Base-by-base conservation (phyloP, 2,329 filamentous ascomycete species). In the Erysiphe pulchra region DNA sequence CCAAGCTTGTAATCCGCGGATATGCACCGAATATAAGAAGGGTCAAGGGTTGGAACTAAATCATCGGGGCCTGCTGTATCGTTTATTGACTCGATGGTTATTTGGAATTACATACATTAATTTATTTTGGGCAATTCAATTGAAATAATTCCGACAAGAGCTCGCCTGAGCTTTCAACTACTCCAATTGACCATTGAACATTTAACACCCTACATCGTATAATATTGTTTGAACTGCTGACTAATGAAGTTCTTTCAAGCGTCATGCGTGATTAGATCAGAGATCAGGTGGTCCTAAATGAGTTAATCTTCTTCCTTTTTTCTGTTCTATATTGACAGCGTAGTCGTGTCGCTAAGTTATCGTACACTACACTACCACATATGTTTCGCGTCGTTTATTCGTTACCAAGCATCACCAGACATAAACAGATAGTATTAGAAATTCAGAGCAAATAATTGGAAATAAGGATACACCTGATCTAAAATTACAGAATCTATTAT, bases 241-340 rank as follows among this genome's bases (percentile, higher is more conserved):
- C 20, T 46, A 3, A 46, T 20, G 30, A 48, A 48, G 28, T 46
- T 48, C 30, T 43, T 44, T 18, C 44, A 44, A 16, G 16, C 14
- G 14, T 37, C 34, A 14, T 37, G 34, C 9, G 14, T 16, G 6
- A 37, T 16, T 11, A n/a, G n/a, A n/a, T n/a, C n/a, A n/a, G n/a
- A 11, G 14, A 33, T 49, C 42, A 4, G 40, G 44, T 1, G 41
- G 45, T 18, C 47, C 34, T 28, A 45, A 18, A 34, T 47, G 47
- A 10, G 30, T 47, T n/a, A n/a, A n/a, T n/a, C n/a, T n/a, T n/a
- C n/a, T n/a, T n/a, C n/a, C n/a, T n/a, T n/a, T n/a, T n/a, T n/a
- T n/a, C n/a, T n/a, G n/a, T n/a, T n/a, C n/a, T n/a, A n/a, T n/a
- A n/a, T n/a, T n/a, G n/a, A n/a, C n/a, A n/a, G n/a, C n/a, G n/a